phyloP scores from a whole-genome alignment of 306 rosid genomes.

The Begonia loranthoides region DNA sequence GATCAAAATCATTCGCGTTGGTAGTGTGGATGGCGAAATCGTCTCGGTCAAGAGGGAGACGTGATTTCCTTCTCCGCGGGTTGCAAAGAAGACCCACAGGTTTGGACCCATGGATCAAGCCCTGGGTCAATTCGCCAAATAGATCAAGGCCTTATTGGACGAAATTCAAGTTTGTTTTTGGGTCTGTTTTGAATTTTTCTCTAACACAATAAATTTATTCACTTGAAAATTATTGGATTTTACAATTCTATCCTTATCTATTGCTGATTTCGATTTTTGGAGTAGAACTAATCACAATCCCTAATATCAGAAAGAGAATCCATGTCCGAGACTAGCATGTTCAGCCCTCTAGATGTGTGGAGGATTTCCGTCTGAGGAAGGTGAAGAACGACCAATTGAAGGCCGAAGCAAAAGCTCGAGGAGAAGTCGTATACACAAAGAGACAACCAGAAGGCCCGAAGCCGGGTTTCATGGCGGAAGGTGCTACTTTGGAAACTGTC shows the following conservation, averaged over 20 bases:
- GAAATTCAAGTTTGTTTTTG: too few relatives aligned
- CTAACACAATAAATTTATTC: too few relatives aligned
- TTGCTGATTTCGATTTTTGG: neutral
- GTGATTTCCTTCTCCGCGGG: too few relatives aligned
- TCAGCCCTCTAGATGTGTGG: conserved; percentile 66
- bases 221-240: too few relatives aligned
- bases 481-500: conserved; percentile 77
- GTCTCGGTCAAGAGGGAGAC: too few relatives aligned
- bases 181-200: too few relatives aligned
- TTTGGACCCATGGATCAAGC: too few relatives aligned
- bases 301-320: conserved; percentile 52
- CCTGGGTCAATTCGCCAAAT: too few relatives aligned
- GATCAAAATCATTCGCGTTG: too few relatives aligned
- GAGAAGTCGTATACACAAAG: conserved; percentile 69
- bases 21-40: too few relatives aligned
- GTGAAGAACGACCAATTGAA: conserved; percentile 57
- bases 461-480: conserved; percentile 89
- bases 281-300: neutral
- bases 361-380: conserved; percentile 65
- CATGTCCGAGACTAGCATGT: conserved; percentile 94
- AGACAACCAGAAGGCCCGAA: conserved; percentile 84
- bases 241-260: neutral
- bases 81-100: too few relatives aligned
- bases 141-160: too few relatives aligned
- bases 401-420: conserved; percentile 72